Conservation (phyloP, 441 rosid species). For the Biscutella laevigata region DNA sequence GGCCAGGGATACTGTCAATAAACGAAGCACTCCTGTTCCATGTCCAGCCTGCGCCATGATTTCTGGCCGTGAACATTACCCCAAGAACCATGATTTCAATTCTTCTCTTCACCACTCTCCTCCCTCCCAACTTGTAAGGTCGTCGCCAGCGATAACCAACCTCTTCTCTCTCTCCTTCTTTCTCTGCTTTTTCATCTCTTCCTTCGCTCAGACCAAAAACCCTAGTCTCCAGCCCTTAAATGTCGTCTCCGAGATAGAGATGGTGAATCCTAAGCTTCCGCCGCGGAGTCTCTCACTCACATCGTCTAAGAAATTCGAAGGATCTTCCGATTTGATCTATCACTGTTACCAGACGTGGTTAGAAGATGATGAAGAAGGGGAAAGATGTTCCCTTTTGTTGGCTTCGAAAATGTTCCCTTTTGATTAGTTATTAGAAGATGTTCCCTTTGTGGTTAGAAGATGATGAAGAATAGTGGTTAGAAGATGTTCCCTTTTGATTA, state of each 20-base stretch:
- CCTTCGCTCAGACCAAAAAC: not conserved
- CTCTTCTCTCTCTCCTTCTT: not conserved
- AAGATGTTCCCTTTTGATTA: no score
- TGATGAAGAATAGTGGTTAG: no score
- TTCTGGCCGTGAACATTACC: no score
- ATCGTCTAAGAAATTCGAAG: conserved; percentile 25
- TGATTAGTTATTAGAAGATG: no score
- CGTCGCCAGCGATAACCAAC: conserved; percentile 25
- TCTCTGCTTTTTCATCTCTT: conserved; percentile 2
- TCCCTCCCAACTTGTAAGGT: conserved; percentile 6
- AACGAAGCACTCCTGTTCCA: no score
- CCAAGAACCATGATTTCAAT: no score
- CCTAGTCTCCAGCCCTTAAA: not conserved
- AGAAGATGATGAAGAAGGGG: no score
- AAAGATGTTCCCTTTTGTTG: no score
- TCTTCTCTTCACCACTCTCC: not conserved
- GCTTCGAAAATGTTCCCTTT: no score
- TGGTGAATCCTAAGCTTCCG: conserved; percentile 32
- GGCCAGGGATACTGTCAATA: no score
- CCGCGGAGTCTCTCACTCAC: conserved; percentile 23
- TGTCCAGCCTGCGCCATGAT: no score
- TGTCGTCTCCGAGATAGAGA: conserved; percentile 22
- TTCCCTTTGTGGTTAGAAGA: no score
- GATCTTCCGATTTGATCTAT: conserved; percentile 44
- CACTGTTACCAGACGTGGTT: conserved; percentile 96